Percentiles rank a stretch among this genome's conserved stretches.
Conservation (phyloP, 805 yeast genomes). For the Kluyveromyces siamensis region DNA sequence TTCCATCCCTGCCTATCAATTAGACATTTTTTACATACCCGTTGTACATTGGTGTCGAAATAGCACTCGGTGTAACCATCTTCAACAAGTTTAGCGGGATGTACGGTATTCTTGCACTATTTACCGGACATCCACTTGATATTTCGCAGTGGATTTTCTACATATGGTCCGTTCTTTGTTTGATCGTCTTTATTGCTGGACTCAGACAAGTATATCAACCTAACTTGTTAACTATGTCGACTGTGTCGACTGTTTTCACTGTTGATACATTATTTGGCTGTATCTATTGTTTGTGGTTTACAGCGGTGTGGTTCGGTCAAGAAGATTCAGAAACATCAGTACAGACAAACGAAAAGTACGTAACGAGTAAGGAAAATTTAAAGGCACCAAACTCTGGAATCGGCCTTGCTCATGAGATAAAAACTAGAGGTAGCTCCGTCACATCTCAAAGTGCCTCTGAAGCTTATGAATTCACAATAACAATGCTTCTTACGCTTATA, state of each 20-base stretch:
- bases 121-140: slow-evolving; percentile 83
- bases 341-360: background rate
- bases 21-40: slow-evolving; percentile 33
- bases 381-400: slow-evolving; percentile 5
- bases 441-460: slow-evolving; percentile 58
- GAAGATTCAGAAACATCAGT: slow-evolving; percentile 28
- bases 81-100: slow-evolving; percentile 84
- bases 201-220: slow-evolving; percentile 42
- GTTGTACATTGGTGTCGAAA: slow-evolving; percentile 78
- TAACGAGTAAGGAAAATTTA: slow-evolving; percentile 7
- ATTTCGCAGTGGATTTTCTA: slow-evolving; percentile 78
- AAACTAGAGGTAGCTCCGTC: slow-evolving; percentile 12
- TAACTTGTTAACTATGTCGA: slow-evolving; percentile 50
- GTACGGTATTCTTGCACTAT: slow-evolving; percentile 75
- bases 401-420: slow-evolving; percentile 4
- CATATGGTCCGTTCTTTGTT: slow-evolving; percentile 47
- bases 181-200: slow-evolving; percentile 61
- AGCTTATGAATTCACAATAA: slow-evolving; percentile 46
- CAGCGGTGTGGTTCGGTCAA: slow-evolving; percentile 60
- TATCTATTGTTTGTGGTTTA: slow-evolving; percentile 65
- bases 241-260: slow-evolving; percentile 53
- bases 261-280: slow-evolving; percentile 60
- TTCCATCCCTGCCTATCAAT: background rate
- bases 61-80: slow-evolving; percentile 63
- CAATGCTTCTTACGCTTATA: slow-evolving; percentile 40